These are phyloP conservation scores for Sphenostylis stenocarpa DNA, from an alignment of 306 rosid genomes.

Conservation along the genomic window DNA sequence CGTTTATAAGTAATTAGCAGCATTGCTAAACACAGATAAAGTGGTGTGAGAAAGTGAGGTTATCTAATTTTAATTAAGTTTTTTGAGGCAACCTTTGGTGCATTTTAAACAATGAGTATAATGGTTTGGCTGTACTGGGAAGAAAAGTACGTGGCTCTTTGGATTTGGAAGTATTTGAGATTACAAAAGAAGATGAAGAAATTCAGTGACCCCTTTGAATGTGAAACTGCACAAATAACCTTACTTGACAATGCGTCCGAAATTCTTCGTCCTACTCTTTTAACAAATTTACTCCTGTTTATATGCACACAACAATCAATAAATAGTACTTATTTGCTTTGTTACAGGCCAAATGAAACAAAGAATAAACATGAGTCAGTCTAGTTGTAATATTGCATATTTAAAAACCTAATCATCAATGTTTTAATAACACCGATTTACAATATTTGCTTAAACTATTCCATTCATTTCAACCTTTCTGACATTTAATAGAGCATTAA, in stretches of 20 bases:
- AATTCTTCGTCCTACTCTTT: background rate
- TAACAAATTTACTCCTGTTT: background rate
- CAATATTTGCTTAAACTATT: no score
- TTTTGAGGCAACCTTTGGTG: background rate
- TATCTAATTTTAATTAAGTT: background rate
- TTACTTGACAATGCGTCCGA: background rate
- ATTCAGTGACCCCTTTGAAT: background rate
- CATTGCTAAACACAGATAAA: background rate
- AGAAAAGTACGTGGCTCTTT: background rate
- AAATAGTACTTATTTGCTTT: no score
- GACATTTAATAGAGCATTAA: no score
- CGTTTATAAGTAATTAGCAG: background rate
- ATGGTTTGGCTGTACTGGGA: background rate
- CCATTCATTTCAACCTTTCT: no score
- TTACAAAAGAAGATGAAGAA: background rate
- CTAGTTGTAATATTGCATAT: background rate
- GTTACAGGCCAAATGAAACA: background rate
- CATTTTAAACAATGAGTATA: background rate
- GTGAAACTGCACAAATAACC: background rate
- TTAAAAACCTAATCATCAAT: background rate
- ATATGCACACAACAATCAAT: background rate
- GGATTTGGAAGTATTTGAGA: background rate
- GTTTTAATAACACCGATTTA: no score
- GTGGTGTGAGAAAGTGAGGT: background rate
- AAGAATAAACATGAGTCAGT: background rate